Base-by-base conservation (phyloP, 2,329 filamentous ascomycete species). In the Calonectria hongkongensis region DNA sequence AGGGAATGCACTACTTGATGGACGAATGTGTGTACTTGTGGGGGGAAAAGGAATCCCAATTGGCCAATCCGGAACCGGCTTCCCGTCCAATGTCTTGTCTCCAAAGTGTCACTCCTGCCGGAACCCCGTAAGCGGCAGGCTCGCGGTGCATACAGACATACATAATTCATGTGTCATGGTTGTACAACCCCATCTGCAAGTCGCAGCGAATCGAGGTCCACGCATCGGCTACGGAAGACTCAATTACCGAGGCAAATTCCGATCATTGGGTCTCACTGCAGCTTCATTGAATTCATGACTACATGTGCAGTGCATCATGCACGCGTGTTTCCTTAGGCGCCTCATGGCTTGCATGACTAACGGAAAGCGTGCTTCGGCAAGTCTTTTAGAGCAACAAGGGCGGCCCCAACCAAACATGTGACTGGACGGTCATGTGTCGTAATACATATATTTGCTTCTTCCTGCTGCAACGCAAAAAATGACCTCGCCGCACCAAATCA, bases 401-500 rank as follows among this genome's bases (percentile, higher is more conserved):
- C 21, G 9, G 4, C n/a, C n/a, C 5, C 21, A 21, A 21, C 21
- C 21, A 21, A 21, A 21, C 45, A 48, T 48, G 45, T 48, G 45
- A 48, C 18, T 18, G 15, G 15, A 6, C 7, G 8, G 12, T 25
- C 8, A 13, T 21, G 18, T 12, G 21, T 48, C 12, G 27, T 54
- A 21, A 21, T 21, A 21, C 21, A 21, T 21, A 15, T 54, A 30
- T 18, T n/a, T 15, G 25, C 8, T 18, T 18, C 16, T 18, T 28
- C 27, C 21, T 18, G 50, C 39, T 71, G 48, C 16, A 16, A 36
- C 27, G 30, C 7, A 39, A 64, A 10, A 21, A 21, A 21, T 21
- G 21, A 21, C 21, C 28, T 4, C 18, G 39, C 30, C 41, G 56
- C 48, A 18, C 28, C 13, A n/a, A 43, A n/a, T 74, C 63, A 81